Base-by-base conservation (phyloP, 1,139 yeast species). In the Yamadazyma friedrichii region DNA sequence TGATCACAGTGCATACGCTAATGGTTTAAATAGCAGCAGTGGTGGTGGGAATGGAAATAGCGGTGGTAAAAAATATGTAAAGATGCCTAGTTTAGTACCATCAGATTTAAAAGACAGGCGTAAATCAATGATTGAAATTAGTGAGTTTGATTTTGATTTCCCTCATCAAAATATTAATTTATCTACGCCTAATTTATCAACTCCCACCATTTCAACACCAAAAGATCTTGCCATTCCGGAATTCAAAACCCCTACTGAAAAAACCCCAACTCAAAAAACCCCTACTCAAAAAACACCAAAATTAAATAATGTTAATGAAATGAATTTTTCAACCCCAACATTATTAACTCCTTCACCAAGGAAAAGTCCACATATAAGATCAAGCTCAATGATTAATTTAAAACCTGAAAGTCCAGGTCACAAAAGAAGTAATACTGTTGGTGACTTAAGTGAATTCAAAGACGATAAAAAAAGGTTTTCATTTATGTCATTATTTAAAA, bases 401-500 rank as follows among this genome's bases (percentile, higher is more conserved):
- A 51, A 45, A 13, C 45, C 45, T 28, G 35, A 41, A 38, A 48
- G 50, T 28, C 53, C 53, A 5, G 41, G 38, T 3, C 66, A 59
- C 40, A 61, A 54, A 34, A 52, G 70, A 47, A 62, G 68, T 42
- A 53, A 49, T 31, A 61, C 66, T 8, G 42, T 58, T 33, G 51
- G 58, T 11, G 61, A 62, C 33, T 48, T 59, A 15, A 42, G 61
- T 1, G 44, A 49, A 9, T 34, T 54, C 5, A 40, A 53, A 5
- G 41, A 38, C 6, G 57, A 54, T 20, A 61, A 58, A 54, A 70
- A 69, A 46, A 64, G 62, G 44, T 72, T 72, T 47, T 67, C 74
- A 35, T 67, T 72, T 55, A 65, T 59, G 40, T 55, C 68, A 2
- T 55, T 72, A 32, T 72, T 72, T 54, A 70, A 65, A 47, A 47